Conservation (phyloP, 2,329 filamentous ascomycete species). For the Chrysosporium queenslandicum region DNA sequence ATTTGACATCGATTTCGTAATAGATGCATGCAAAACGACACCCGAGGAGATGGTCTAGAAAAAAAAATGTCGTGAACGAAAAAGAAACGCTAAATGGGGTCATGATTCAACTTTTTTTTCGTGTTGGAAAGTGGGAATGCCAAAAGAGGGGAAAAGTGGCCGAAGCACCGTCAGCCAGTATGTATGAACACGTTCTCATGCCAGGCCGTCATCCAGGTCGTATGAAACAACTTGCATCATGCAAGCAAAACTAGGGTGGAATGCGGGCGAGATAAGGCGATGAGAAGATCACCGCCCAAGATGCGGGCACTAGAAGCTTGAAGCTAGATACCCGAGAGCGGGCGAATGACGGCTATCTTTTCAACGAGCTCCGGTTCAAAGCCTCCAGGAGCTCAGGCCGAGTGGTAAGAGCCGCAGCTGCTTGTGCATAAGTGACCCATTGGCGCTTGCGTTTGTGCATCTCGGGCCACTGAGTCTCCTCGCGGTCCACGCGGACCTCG, state of each 20-base stretch:
- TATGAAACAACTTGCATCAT: background rate
- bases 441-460: slow-evolving; percentile 78
- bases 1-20: background rate
- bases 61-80: too few species aligned
- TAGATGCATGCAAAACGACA: background rate
- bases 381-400: slow-evolving; percentile 85
- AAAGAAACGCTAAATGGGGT: background rate
- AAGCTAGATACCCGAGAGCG: background rate
- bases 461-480: slow-evolving; percentile 87
- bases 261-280: background rate
- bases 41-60: background rate
- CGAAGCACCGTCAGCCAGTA: slow-evolving; percentile 3
- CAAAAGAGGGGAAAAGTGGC: background rate
- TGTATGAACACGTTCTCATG: slow-evolving; percentile 3
- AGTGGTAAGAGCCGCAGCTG: slow-evolving; percentile 62
- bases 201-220: background rate
- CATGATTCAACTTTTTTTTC: background rate
- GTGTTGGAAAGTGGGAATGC: background rate
- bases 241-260: background rate
- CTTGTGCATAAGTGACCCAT: slow-evolving; percentile 81
- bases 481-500: slow-evolving; percentile 76
- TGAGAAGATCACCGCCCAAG: background rate
- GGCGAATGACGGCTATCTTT: slow-evolving; percentile 27
- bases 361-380: slow-evolving; percentile 67
- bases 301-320: background rate